Evolutionary conservation across 176 grass and related monocot species (phyloP), one percentile per base, ranked within the genome.

Genomic region (Triticum turgidum): DNA sequence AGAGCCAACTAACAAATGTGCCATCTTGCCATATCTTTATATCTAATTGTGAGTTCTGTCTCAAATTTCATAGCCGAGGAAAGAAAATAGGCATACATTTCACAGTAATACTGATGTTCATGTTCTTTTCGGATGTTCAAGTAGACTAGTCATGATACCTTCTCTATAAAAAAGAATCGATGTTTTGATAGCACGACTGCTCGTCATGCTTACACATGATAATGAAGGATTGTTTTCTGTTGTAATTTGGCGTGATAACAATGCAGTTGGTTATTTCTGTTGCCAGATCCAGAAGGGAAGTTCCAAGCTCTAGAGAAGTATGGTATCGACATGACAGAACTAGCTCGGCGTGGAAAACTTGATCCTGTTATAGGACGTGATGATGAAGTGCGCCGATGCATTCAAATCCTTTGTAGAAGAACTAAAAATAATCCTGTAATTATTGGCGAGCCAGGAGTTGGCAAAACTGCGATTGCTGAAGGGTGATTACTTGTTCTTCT

Each of bases 361-460:
- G 93, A 95, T 86, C 91, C 90, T 88, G 96, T 98, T 33, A 98
- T 98, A 75, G 93, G 96, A 3, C 96, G 93, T 30, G 96, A 98
- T 82, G 93, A 98, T 88, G 96, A 98, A 87, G 94, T 95, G 70
- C 82, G 91, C 20, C 82, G 93, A 75, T 98, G 93, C 86, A 91
- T 98, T 85, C 93, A 95, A 77, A 98, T 98, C 81, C 92, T 95
- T 67, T 94, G 91, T 86, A 95, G 91, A 80, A 95, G 93, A 95
- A 98, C 96, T 39, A 98, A 98, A 86, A 95, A 95, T 52, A 98
- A 98, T 89, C 93, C 91, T 84, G 93, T 98, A 18, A 98, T 98
- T 84, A 98, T 95, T 86, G 96, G 93, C 1, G 93, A 98, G 76
- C 96, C 93, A 80, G 93, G 93, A 86, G 93, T 98, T 84, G 96